Base-by-base conservation (phyloP, 2,329 filamentous ascomycete genomes). In the Colletotrichum godetiae region DNA sequence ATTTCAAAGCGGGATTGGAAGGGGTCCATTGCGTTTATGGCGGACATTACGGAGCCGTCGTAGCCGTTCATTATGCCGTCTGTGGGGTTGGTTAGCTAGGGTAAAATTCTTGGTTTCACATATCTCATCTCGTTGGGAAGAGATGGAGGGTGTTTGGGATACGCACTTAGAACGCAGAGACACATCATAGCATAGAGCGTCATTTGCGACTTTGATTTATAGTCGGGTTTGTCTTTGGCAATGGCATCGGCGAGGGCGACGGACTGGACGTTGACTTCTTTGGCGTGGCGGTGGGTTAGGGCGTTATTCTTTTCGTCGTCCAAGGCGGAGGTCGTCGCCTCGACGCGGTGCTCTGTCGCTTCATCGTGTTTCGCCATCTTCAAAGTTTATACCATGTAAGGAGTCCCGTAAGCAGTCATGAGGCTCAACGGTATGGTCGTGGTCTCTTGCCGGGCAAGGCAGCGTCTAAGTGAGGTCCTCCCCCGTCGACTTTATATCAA, bases 161-260 rank as follows among this genome's bases (percentile, higher is more conserved):
- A 22, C 62, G 13, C 67, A 71, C 68, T 71, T 1, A 74, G 68
- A 29, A 75, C 75, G 10, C 75, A 76, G n/a, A 76, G 63, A 2
- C 65, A 73, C 75, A 76, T 76, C 73, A 76, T 76, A 10, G 57
- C 56, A 7, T 76, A 76, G 13, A 76, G 63, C 49, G 66, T 68
- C 19, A 76, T 53, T 58, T 76, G 75, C 1, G 57, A 62, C 1
- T 37, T 15, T 0, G 75, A 76, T 29, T 22, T 68, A 59, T 73
- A 76, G 37, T 75, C 57, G 5, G 75, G 75, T 4, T 66, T 66
- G 10, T 76, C 75, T 29, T 76, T 76, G 62, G 75, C 75, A 27
- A 76, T 64, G 42, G 75, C 75, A 35, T 76, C 75, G 12, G 75
- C 75, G 31, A 76, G 68, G 13, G 75, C 75, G 6, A 75, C 62